Evolutionary conservation across 2,329 filamentous ascomycete genomes (phyloP), one percentile per base, ranked within the genome.

Genomic region (Aschersonia sp.): DNA sequence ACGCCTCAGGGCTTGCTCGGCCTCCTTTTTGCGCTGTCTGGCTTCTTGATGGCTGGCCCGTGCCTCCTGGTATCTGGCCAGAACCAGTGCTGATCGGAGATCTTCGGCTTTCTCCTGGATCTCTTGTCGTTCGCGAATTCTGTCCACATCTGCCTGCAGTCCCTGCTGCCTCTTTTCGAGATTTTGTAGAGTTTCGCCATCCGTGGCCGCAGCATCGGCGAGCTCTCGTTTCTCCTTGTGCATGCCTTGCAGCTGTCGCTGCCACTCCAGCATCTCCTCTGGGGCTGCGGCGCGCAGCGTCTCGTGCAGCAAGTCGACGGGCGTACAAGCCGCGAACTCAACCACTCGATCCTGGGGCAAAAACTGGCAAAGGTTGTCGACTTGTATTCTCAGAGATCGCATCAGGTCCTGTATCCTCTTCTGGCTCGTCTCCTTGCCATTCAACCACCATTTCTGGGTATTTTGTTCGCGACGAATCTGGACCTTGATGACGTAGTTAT

Each of bases 361-460:
- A 57, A 98, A 98, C 61, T 98, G 92, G 62, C 92, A 98, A 2
- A 98, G 73, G 56, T 98, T 98, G 68, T 98, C 92, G 53, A 97
- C 87, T 63, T 98, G 92, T 46, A 98, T 97, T 45, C 83, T 83
- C 57, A 94, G 80, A 8, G 72, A 73, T 50, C 71, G 76, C 51
- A 83, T 84, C 45, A 95, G 68, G 8, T 72, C 66, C 55, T 83
- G 72, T 6, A 97, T 73, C 4, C 71, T 71, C 57, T 81, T 83
- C 52, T 80, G 76, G 1, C 72, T 72, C 5, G 71, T 65, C 48
- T 75, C 73, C 52, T 72, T 76, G 41, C 81, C 81, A 60, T 96
- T 83, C 33, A 97, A 62, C 60, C 73, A 83, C 69, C 85, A 98
- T n/a, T 77, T 75, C 33, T 81, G 81, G 54, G 79, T 84, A 61